phyloP scores from a whole-genome alignment of 2,329 filamentous ascomycete genomes.

The Juglanconis oblonga region DNA sequence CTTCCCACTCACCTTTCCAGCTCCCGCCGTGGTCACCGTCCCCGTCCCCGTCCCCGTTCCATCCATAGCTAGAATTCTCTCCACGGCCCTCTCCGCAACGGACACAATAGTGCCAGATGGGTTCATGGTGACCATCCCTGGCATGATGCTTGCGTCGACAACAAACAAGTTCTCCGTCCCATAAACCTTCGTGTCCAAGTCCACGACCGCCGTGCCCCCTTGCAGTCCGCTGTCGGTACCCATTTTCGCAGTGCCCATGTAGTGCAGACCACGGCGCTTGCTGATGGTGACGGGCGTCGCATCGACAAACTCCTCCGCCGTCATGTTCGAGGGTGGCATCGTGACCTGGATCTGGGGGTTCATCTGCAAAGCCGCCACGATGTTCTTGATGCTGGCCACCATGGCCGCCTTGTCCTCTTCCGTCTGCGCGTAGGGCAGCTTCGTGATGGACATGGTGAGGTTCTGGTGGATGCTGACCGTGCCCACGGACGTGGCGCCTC shows the following conservation, averaged over 20 bases:
- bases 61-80: conserved; percentile 9
- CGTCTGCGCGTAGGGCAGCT: background rate
- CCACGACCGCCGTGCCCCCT: conserved; percentile 51
- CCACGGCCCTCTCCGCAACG: conserved; percentile 34
- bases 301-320: background rate
- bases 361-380: background rate
- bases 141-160: conserved; percentile 61
- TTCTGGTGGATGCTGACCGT: background rate
- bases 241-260: conserved; percentile 50
- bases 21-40: too few species aligned
- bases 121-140: conserved; percentile 62
- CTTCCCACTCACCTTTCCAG: too few species aligned
- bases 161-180: conserved; percentile 61
- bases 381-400: background rate
- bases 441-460: background rate
- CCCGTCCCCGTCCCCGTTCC: too few species aligned
- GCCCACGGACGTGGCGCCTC: background rate
- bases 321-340: background rate
- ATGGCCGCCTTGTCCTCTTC: background rate
- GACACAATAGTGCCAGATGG: conserved; percentile 43
- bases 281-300: too few species aligned
- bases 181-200: conserved; percentile 54
- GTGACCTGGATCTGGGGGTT: background rate
- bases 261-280: background rate
- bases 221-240: conserved; percentile 48